Evolutionary conservation across 441 rosid genomes (phyloP).

Genomic region (Iberis amara): DNA sequence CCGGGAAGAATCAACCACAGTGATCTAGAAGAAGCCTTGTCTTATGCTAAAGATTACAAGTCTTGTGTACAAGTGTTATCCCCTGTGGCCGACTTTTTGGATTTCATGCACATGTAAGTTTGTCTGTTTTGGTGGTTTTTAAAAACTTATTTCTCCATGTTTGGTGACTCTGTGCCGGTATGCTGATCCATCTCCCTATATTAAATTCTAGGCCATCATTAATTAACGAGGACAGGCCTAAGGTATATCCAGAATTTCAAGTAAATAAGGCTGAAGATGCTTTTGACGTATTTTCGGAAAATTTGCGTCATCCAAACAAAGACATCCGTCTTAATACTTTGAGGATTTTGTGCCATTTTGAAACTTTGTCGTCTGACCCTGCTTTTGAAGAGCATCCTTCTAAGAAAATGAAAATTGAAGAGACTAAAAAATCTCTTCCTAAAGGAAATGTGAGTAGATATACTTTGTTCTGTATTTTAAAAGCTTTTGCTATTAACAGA

Average conservation of each 20-base stretch:
- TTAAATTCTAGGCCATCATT: constrained; percentile 38
- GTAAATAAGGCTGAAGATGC: constrained; percentile 44
- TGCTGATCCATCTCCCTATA: constrained; percentile 14
- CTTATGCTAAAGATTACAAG: constrained; percentile 56
- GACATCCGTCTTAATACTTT: constrained; percentile 65
- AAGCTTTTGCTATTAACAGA: not conserved
- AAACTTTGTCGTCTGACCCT: constrained; percentile 28
- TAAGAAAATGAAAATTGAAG: constrained; percentile 49
- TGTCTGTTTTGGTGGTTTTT: constrained; percentile 20
- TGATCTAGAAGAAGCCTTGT: constrained; percentile 51
- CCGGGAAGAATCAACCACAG: constrained; percentile 31
- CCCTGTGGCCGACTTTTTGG: constrained; percentile 80
- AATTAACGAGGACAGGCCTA: constrained; percentile 32
- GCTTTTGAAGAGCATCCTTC: constrained; percentile 38
- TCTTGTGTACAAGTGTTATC: constrained; percentile 63
- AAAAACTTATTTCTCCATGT: constrained; percentile 6
- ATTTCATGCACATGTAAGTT: constrained; percentile 56
- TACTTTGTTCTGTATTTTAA: constrained; percentile 19
- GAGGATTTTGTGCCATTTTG: constrained; percentile 74
- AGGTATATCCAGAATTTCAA: constrained; percentile 43
- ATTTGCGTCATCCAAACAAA: constrained; percentile 67
- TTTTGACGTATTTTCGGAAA: constrained; percentile 49
- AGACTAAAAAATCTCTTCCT: constrained; percentile 29
- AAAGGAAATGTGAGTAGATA: constrained; percentile 48
- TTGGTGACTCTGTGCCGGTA: constrained; percentile 19